Evolutionary conservation across 1,284 basidiomycete species (phyloP).

Genomic region (Porodaedalea pini): DNA sequence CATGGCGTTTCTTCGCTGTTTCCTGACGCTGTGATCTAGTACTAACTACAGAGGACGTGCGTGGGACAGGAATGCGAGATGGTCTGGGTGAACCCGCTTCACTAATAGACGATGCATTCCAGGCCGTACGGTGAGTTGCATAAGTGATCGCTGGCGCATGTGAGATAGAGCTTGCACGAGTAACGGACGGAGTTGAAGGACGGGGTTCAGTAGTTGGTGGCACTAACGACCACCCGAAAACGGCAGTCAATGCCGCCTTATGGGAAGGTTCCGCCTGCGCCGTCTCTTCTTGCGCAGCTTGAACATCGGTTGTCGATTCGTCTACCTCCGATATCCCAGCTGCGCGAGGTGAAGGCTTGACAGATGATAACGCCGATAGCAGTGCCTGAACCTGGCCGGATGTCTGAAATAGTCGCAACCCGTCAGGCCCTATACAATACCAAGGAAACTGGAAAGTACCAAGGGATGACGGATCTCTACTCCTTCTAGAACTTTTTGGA

Average conservation of each 20-base stretch:
- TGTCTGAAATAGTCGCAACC: slow-evolving; percentile 26
- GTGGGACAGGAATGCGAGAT: slow-evolving; percentile 12
- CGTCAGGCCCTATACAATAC: slow-evolving; percentile 18
- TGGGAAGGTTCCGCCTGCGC: slow-evolving; percentile 38
- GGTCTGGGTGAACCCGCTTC: slow-evolving; percentile 13
- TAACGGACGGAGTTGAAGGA: slow-evolving; percentile 36
- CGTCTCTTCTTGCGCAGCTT: neutral
- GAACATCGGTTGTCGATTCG: neutral
- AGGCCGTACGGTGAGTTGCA: slow-evolving; percentile 7
- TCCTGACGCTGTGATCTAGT: slow-evolving; percentile 9
- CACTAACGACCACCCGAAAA: slow-evolving; percentile 69
- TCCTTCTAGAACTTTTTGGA: slow-evolving; percentile 40
- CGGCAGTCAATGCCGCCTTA: slow-evolving; percentile 52
- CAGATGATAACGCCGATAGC: slow-evolving; percentile 30
- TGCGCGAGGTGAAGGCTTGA: slow-evolving; percentile 17
- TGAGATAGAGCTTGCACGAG: slow-evolving; percentile 38
- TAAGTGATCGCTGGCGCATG: slow-evolving; percentile 26
- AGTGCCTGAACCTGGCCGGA: slow-evolving; percentile 34
- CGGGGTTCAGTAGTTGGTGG: slow-evolving; percentile 32
- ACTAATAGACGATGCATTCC: slow-evolving; percentile 1
- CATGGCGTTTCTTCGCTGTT: slow-evolving; percentile 35
- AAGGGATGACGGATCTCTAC: slow-evolving; percentile 68
- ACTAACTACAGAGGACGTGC: slow-evolving; percentile 4
- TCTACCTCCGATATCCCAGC: neutral
- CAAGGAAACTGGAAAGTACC: slow-evolving; percentile 37